Evolutionary conservation across 1,139 yeast species (phyloP).

Genomic region (Candida smagusa): DNA sequence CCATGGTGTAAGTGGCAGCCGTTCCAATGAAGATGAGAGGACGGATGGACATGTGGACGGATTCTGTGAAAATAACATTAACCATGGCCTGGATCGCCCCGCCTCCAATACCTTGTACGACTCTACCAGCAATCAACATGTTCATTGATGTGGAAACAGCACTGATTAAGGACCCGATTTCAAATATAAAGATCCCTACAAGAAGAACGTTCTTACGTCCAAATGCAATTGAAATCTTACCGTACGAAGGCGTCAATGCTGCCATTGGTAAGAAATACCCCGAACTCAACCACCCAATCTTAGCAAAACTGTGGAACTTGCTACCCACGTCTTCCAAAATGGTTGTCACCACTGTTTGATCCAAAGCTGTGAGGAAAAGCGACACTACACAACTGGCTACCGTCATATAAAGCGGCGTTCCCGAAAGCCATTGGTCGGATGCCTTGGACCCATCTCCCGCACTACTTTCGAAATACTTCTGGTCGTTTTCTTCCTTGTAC

Average conservation of each 20-base stretch:
- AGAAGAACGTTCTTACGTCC: constrained; percentile 17
- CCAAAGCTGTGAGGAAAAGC: constrained; percentile 20
- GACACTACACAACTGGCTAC: constrained; percentile 15
- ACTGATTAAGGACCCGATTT: constrained; percentile 17
- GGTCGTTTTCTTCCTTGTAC: background rate
- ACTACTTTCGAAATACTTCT: constrained; percentile 14
- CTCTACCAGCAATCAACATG: constrained; percentile 21
- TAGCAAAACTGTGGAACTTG: constrained; percentile 14
- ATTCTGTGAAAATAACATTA: constrained; percentile 17
- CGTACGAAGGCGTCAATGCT: constrained; percentile 19
- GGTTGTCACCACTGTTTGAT: constrained; percentile 21
- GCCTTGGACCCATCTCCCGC: constrained; percentile 22
- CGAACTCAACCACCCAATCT: constrained; percentile 20
- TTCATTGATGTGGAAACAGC: constrained; percentile 17
- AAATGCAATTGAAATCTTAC: constrained; percentile 19
- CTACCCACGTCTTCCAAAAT: constrained; percentile 17
- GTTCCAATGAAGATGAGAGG: constrained; percentile 16
- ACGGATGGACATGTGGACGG: constrained; percentile 18
- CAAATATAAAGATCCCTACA: constrained; percentile 17
- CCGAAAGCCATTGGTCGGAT: constrained; percentile 16
- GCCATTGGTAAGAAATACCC: constrained; percentile 19
- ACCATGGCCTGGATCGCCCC: constrained; percentile 19
- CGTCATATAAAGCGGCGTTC: constrained; percentile 12
- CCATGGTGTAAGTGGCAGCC: constrained; percentile 18
- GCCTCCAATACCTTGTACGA: constrained; percentile 20